Conservation (phyloP, 306 rosid genomes). For the Clitoria ternatea region DNA sequence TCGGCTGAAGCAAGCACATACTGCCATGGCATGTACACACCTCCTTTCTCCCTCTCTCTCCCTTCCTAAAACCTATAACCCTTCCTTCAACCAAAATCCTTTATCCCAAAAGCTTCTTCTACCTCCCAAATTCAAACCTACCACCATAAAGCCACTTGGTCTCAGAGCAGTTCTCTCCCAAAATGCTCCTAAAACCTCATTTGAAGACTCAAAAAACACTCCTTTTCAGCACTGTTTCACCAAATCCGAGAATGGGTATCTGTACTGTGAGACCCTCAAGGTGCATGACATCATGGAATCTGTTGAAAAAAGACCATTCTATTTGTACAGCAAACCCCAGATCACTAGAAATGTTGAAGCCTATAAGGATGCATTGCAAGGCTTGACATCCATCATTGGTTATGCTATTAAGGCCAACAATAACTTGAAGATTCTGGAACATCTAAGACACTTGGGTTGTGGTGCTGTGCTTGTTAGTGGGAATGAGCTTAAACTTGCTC, state of each 20-base stretch:
- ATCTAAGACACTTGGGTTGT: too few relatives aligned
- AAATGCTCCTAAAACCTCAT: slow-evolving; percentile 35
- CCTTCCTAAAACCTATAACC: slow-evolving; percentile 35
- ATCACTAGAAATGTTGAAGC: too few relatives aligned
- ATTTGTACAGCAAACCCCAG: too few relatives aligned
- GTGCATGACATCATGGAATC: too few relatives aligned
- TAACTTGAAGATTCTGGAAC: too few relatives aligned
- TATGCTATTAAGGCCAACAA: too few relatives aligned
- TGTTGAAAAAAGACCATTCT: too few relatives aligned
- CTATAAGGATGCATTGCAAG: too few relatives aligned
- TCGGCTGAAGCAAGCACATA: background rate
- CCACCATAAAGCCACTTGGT: slow-evolving; percentile 22
- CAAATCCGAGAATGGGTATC: slow-evolving; percentile 78
- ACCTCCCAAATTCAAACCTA: slow-evolving; percentile 32
- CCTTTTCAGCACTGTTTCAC: slow-evolving; percentile 68
- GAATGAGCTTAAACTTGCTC: too few relatives aligned
- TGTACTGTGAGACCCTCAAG: slow-evolving; percentile 69
- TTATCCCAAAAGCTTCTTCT: slow-evolving; percentile 25
- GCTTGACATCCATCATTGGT: too few relatives aligned
- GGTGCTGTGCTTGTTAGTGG: too few relatives aligned
- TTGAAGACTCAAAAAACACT: slow-evolving; percentile 26
- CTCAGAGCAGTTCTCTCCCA: slow-evolving; percentile 65
- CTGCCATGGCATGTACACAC: slow-evolving; percentile 53
- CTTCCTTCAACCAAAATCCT: slow-evolving; percentile 34
- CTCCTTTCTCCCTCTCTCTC: slow-evolving; percentile 39